Conservation (phyloP, 1,139 yeast species). For the Protomyces arabidopsidicola region DNA sequence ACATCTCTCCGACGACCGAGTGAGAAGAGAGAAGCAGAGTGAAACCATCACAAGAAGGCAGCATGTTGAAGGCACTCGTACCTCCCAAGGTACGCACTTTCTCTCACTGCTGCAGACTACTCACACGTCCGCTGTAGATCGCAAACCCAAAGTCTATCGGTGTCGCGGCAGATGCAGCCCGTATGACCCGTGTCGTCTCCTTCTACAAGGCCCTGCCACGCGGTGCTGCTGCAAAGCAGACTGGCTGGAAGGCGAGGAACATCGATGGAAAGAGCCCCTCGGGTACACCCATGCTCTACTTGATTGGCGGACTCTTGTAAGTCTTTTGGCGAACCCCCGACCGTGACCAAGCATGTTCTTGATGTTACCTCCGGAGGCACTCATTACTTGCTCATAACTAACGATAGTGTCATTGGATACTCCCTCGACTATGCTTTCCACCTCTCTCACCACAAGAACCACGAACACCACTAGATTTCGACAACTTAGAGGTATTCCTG, state of each 20-base stretch:
- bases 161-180: conserved; percentile 91
- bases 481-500: neutral
- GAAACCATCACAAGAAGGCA: neutral
- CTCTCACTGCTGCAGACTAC: neutral
- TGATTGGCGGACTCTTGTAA: conserved; percentile 22
- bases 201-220: conserved; percentile 96
- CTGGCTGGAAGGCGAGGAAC: conserved; percentile 60
- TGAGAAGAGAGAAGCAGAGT: neutral
- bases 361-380: too few relatives aligned
- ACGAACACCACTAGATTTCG: conserved; percentile 18
- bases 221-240: conserved; percentile 65
- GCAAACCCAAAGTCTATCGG: conserved; percentile 64
- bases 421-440: conserved; percentile 27
- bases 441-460: conserved; percentile 27
- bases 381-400: too few relatives aligned
- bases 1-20: neutral
- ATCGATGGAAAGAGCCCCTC: conserved; percentile 65
- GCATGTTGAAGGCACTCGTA: conserved; percentile 25
- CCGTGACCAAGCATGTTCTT: too few relatives aligned
- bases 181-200: conserved; percentile 90
- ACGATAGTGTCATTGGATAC: conserved; percentile 17
- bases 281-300: conserved; percentile 55
- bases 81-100: conserved; percentile 14
- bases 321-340: neutral
- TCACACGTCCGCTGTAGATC: conserved; percentile 9